These are phyloP conservation scores for Elsinoe batatas DNA, from an alignment of 2,329 filamentous ascomycete species.

Conservation along the genomic window DNA sequence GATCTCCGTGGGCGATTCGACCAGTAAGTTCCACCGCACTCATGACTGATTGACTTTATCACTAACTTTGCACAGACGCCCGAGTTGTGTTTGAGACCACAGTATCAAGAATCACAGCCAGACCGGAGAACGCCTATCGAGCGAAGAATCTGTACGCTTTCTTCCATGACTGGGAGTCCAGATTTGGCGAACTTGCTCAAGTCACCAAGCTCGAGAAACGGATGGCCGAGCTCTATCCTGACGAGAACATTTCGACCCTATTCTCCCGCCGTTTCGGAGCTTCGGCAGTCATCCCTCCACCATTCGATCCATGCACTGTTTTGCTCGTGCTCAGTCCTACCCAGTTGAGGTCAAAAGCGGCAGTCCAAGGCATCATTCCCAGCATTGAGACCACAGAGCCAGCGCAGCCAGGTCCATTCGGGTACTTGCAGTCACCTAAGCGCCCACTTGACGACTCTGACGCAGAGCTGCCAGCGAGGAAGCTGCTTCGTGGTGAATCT, in stretches of 20 bases:
- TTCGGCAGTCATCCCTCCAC: slow-evolving; percentile 30
- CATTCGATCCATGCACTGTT: slow-evolving; percentile 74
- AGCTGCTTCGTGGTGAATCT: slow-evolving; percentile 79
- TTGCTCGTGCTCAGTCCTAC: slow-evolving; percentile 75
- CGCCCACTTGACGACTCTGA: slow-evolving; percentile 52
- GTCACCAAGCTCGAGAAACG: slow-evolving; percentile 83
- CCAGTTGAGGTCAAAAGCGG: slow-evolving; percentile 53
- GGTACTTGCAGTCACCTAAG: slow-evolving; percentile 34
- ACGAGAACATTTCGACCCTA: slow-evolving; percentile 64
- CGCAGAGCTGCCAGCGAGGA: slow-evolving; percentile 65
- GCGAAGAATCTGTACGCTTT: slow-evolving; percentile 80
- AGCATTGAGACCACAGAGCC: slow-evolving; percentile 14
- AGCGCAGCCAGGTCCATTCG: slow-evolving; percentile 17
- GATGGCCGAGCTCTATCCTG: slow-evolving; percentile 88
- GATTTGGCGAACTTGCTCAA: slow-evolving; percentile 85
- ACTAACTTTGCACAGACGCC: slow-evolving; percentile 53
- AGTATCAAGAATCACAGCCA: slow-evolving; percentile 69
- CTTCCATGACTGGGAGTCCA: slow-evolving; percentile 90
- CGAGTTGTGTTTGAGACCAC: slow-evolving; percentile 93
- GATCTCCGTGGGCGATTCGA: slow-evolving; percentile 83
- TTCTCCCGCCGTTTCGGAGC: slow-evolving; percentile 69
- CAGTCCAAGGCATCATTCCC: slow-evolving; percentile 1
- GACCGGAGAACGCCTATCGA: slow-evolving; percentile 62
- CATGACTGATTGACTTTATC: slow-evolving; percentile 13
- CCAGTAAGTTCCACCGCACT: slow-evolving; percentile 53